Evolutionary conservation across 2,329 filamentous ascomycete genomes (phyloP), one percentile per base, ranked within the genome.

Genomic region (Lasiodiplodia gonubiensis): DNA sequence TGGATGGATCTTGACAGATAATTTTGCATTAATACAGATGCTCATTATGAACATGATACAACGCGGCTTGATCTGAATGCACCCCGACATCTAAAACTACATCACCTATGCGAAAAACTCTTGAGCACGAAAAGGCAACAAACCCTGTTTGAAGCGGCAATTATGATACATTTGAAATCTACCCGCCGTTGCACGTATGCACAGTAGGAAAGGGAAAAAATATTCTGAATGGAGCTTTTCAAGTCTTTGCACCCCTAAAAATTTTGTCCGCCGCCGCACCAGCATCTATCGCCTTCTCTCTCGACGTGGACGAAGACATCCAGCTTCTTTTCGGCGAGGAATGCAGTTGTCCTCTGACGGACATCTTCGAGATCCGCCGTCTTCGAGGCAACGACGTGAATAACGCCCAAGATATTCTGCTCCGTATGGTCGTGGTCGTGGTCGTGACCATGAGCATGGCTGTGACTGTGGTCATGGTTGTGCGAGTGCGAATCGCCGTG

Each of bases 251-350:
- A n/a, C 7, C 57, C 18, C 49, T 64, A 54, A 23, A 64, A 64
- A 23, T 76, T 78, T 37, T 69, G 71, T 0, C 83, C 84, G 14
- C 84, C 83, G 27, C 85, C 85, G 74, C 88, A 90, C 87, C 87
- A 90, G 74, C 88, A 90, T 67, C 82, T 79, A 4, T 81, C 92
- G 0, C 91, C 92, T 74, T 97, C 93, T 55, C 90, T 84, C 79
- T 97, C 94, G 1, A 97, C 91, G 79, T 97, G 94, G 5, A 97
- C 86, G 30, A 96, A 89, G 14, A 93, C 88, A 73, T 97, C 90
- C 80, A 97, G 90, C 51, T 89, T 87, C 70, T 91, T 86, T 63
- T 87, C 86, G 8, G 85, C 80, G 25, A 97, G 82, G 71, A 93
- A 95, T 52, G 87, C 85, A 53, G 86, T 83, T 0, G 94, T 90